Conservation (phyloP, 73 alveolate species). For the Paramecium octaurelia region DNA sequence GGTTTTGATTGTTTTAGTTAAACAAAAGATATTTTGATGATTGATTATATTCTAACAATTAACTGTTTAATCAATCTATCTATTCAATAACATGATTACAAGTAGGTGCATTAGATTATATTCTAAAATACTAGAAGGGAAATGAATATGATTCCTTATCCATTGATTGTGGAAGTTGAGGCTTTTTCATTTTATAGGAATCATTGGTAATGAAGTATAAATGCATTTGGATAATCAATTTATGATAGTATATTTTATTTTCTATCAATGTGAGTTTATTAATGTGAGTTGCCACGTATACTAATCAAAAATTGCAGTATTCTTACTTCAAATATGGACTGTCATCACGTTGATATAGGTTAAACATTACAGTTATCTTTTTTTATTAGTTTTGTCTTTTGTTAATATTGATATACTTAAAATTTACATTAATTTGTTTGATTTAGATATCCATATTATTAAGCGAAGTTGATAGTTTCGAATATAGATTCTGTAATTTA, state of each 20-base stretch:
- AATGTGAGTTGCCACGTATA: neutral
- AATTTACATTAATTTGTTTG: too few species aligned
- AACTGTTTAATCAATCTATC: too few species aligned
- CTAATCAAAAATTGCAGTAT: constrained; percentile 5
- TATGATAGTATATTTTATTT: too few species aligned
- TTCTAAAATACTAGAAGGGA: neutral
- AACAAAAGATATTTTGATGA: too few species aligned
- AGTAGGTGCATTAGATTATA: neutral
- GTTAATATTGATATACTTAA: too few species aligned
- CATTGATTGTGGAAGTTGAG: neutral
- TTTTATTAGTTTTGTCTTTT: too few species aligned
- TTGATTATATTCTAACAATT: too few species aligned
- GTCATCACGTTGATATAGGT: neutral
- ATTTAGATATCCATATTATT: too few species aligned
- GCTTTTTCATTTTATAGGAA: too few species aligned
- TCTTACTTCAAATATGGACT: neutral
- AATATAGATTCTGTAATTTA: too few species aligned
- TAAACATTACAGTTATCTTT: neutral
- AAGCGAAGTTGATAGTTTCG: too few species aligned
- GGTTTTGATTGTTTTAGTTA: neutral
- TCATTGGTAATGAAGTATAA: neutral
- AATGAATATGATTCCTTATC: neutral
- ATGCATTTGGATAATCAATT: neutral
- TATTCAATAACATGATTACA: too few species aligned
- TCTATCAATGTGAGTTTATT: neutral